Percentiles rank a stretch among this genome's conserved stretches.
phyloP scores from a whole-genome alignment of 106 monocot genomes.

The Acorus calamus region DNA sequence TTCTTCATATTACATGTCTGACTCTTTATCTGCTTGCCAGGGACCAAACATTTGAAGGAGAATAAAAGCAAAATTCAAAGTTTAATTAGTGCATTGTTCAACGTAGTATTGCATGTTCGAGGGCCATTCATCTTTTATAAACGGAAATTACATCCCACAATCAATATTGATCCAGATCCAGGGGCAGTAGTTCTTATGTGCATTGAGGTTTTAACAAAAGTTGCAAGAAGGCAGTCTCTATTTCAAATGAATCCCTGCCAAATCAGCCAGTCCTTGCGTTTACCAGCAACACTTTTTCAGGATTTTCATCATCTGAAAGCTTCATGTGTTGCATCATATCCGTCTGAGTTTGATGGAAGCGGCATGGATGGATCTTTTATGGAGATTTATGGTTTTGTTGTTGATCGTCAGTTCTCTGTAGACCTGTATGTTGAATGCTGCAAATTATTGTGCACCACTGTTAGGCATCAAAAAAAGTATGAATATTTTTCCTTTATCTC shows the following conservation, averaged over 20 bases:
- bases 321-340: slow-evolving; percentile 5
- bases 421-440: slow-evolving; percentile 86
- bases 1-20: not conserved
- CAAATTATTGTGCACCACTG: slow-evolving; percentile 57
- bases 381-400: slow-evolving; percentile 3
- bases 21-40: slow-evolving; percentile 27
- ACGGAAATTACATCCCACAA: slow-evolving; percentile 13
- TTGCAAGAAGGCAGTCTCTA: slow-evolving; percentile 39
- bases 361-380: slow-evolving; percentile 1
- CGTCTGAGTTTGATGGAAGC: slow-evolving; percentile 1
- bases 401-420: slow-evolving; percentile 51
- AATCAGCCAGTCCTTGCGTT: slow-evolving; percentile 56
- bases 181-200: slow-evolving; percentile 83
- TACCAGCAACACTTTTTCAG: slow-evolving; percentile 54
- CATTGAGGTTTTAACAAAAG: slow-evolving; percentile 64
- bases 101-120: slow-evolving; percentile 67
- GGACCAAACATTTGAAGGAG: slow-evolving; percentile 28
- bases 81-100: slow-evolving; percentile 56
- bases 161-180: slow-evolving; percentile 41
- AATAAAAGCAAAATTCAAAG: slow-evolving; percentile 35
- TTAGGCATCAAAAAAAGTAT: slow-evolving; percentile 74
- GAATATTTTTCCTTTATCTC: not conserved
- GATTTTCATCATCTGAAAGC: slow-evolving; percentile 32
- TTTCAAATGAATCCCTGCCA: slow-evolving; percentile 44
- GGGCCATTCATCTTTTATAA: slow-evolving; percentile 48